These are phyloP conservation scores for Solanum lycopersicoides DNA, from an alignment of 257 asterid genomes.

Conservation along the genomic window DNA sequence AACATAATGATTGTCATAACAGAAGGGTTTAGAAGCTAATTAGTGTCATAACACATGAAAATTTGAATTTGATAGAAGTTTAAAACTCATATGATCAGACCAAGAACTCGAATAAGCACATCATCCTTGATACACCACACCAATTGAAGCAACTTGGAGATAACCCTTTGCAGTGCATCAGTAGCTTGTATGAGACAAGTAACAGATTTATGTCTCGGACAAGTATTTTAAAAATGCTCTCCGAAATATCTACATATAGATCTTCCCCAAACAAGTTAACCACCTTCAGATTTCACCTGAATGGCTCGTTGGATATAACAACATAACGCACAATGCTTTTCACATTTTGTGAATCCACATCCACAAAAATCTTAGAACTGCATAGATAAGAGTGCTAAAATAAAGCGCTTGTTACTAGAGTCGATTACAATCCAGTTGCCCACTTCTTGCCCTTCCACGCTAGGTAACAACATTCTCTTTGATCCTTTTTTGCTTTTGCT, in stretches of 20 bases:
- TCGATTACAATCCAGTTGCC: conserved; percentile 93
- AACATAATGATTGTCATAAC: not conserved
- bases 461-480: conserved; percentile 70
- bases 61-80: not conserved
- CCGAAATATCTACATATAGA: not conserved
- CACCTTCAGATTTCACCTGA: not conserved
- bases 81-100: not conserved
- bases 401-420: conserved; percentile 39
- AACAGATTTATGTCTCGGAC: not conserved
- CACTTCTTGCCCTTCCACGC: conserved; percentile 86
- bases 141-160: not conserved
- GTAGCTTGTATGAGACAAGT: not conserved
- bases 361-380: not conserved
- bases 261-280: not conserved
- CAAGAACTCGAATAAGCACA: not conserved
- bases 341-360: not conserved
- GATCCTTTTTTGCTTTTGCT: conserved; percentile 89
- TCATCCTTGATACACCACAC: not conserved
- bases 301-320: not conserved
- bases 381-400: not conserved
- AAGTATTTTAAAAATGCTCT: not conserved
- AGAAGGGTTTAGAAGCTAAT: not conserved
- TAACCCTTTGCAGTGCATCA: not conserved
- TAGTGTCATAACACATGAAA: not conserved
- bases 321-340: not conserved